Evolutionary conservation across 2,329 filamentous ascomycete species (phyloP), one percentile per base, ranked within the genome.

Genomic region (Pseudogymnoascus sp.): DNA sequence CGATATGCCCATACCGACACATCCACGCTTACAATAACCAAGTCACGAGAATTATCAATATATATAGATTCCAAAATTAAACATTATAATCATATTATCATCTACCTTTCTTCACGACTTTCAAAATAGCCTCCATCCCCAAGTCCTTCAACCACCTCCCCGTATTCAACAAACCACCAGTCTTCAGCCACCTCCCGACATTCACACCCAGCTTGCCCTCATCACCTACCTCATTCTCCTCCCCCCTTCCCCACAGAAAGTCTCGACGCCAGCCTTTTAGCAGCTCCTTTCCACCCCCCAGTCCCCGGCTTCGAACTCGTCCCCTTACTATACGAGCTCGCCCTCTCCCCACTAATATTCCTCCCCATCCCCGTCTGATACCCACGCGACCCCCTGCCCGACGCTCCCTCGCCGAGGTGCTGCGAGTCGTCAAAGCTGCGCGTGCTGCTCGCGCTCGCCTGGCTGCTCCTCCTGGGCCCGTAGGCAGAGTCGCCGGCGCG

Each of bases 301-400:
- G 26, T 33, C 26, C 46, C 46, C 9, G 26, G 26, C 26, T 53
- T 53, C 46, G 46, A 53, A 19, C 46, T 53, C n/a, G 46, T 13
- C 26, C n/a, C 46, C n/a, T 3, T 17, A 53, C 26, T 33, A 53
- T 53, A 53, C 26, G 46, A 53, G 26, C 26, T 53, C n/a, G 15
- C 11, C n/a, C n/a, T 31, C 46, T 53, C 46, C 15, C 46, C 46
- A 53, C 46, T 33, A 53, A 53, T 53, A 53, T 53, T 53, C 26
- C 46, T 53, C 15, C 46, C 46, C 46, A 53, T 53, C 10, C 46
- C 46, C 46, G 46, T 53, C 46, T 53, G 46, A 53, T 53, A 53
- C 1, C 46, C 46, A 3, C 46, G 46, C 46, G 46, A 53, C 1
- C 46, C 46, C 10, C 46, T 53, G 1, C 46, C 46, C 9, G 46